Conservation (phyloP, 148 eudicot genomes). For the Rheum nobile region DNA sequence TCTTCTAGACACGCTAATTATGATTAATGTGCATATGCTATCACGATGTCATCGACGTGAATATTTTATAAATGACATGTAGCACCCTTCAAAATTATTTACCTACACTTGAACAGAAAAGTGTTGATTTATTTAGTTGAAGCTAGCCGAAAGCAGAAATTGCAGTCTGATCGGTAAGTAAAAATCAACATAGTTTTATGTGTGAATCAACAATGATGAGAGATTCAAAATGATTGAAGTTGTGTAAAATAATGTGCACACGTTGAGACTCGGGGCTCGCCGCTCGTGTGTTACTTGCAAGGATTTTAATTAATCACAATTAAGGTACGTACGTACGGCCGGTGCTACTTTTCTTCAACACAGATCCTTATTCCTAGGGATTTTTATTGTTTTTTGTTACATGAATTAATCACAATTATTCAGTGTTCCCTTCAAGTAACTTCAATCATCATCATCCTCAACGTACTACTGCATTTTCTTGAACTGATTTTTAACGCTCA, state of each 20-base stretch:
- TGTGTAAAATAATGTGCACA: background rate
- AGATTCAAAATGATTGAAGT: no score
- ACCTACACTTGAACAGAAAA: background rate
- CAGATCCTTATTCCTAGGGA: background rate
- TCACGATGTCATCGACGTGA: no score
- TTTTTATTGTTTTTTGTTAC: background rate
- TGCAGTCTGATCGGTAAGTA: no score
- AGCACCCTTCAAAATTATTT: no score
- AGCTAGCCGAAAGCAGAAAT: background rate
- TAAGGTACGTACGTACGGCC: background rate
- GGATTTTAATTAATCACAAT: background rate
- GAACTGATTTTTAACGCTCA: no score
- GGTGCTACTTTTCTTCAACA: background rate
- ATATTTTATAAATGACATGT: no score
- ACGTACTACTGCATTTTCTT: background rate
- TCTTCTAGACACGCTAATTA: no score
- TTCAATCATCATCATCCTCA: background rate
- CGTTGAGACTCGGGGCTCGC: background rate
- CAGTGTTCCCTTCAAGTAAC: background rate
- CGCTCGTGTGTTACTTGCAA: slow-evolving; percentile 6
- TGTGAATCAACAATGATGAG: no score
- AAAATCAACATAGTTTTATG: no score
- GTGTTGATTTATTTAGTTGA: background rate
- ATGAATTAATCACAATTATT: background rate
- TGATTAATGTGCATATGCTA: no score